Evolutionary conservation across 139 green algal genomes (phyloP).

Genomic region (Ostreobium quekettii): DNA sequence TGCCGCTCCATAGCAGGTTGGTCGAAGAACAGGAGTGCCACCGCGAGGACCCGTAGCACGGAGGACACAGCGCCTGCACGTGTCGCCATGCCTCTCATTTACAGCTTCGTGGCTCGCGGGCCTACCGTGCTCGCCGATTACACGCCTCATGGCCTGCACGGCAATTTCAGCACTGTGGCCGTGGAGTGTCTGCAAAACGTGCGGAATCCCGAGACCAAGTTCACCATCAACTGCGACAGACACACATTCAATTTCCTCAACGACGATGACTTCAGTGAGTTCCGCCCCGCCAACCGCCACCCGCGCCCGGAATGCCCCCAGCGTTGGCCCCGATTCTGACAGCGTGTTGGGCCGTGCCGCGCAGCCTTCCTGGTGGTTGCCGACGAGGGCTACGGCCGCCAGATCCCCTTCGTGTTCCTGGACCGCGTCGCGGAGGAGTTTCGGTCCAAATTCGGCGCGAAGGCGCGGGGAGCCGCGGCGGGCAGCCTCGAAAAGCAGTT

Average conservation of each 20-base stretch:
- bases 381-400: conserved; percentile 77
- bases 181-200: conserved; percentile 76
- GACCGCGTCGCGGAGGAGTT: conserved; percentile 68
- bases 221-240: conserved; percentile 61
- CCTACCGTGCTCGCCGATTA: conserved; percentile 82
- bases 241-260: conserved; percentile 86
- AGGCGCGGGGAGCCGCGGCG: conserved; percentile 48
- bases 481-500: conserved; percentile 78
- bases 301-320: no score
- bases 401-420: conserved; percentile 93
- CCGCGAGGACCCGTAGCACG: no score
- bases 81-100: conserved; percentile 70
- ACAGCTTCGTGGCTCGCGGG: conserved; percentile 63
- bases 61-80: no score
- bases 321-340: no score
- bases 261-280: conserved; percentile 58
- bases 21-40: no score
- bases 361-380: conserved; percentile 80
- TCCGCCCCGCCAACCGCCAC: background rate
- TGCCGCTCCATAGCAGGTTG: no score
- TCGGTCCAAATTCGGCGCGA: conserved; percentile 51
- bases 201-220: conserved; percentile 47
- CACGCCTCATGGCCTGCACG: conserved; percentile 72
- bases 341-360: background rate
- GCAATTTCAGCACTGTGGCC: conserved; percentile 87